Base-by-base conservation (phyloP, 805 yeast species). In the Candida manassasensis region DNA sequence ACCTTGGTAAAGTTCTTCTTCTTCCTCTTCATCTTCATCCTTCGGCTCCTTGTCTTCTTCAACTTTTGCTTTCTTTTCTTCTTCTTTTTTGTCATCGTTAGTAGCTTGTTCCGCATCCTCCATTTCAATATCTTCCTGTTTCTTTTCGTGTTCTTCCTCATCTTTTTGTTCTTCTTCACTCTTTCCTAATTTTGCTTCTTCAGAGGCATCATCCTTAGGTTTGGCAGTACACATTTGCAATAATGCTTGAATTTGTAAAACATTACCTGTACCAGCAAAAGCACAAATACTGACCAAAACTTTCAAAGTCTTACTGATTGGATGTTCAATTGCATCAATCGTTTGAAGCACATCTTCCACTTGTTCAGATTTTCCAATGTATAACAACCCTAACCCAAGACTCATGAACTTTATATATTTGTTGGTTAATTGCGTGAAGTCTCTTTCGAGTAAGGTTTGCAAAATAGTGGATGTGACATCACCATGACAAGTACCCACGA, bases 181-280 rank as follows among this genome's bases (percentile, higher is more conserved):
- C 17, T 64, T 68, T 24, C 69, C 77, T 36, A 71, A 75, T 13
- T 77, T 84, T 27, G 77, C 80, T 6, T 77, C 84, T 13, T 72
- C 79, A 0, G 73, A 79, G 9, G 67, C 68, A 13, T 67, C 67
- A 32, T 77, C 84, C 37, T 64, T 63, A 29, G 80, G 77, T 47
- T 77, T 77, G n/a, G 80, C 79, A 5, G 95, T 83, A 54, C 93
- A 77, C 74, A 88, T 87, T 51, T 87, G 95, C 50, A 90, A 74
- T 53, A 93, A 71, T 25, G 86, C 79, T 67, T 93, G 98, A 43
- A 93, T 84, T 66, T 89, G 93, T 43, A 93, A 73, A 21, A 93
- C 98, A 57, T 93, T 93, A 48, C 98, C 98, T 26, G 97, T 87
- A 43, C 97, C 98, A 8, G 96, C 94, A 64, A 84, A 89, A 3